Conservation (phyloP, 1,284 basidiomycete species). For the Sutorius eximius region DNA sequence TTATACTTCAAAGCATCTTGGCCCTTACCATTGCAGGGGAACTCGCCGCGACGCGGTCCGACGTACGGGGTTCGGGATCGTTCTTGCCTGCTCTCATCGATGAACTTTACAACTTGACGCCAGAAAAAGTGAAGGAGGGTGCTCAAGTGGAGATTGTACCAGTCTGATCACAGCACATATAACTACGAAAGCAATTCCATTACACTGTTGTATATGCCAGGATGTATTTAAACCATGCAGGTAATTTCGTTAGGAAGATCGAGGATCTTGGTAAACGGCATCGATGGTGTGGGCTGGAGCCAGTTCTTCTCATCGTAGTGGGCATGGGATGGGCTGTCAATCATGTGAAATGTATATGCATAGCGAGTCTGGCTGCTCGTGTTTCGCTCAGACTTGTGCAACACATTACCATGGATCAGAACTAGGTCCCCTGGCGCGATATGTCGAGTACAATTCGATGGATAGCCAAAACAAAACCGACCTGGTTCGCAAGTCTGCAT, state of each 20-base stretch:
- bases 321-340: slow-evolving; percentile 66
- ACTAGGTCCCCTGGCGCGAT: slow-evolving; percentile 70
- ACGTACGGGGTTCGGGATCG: slow-evolving; percentile 83
- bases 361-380: slow-evolving; percentile 72
- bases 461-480: slow-evolving; percentile 28
- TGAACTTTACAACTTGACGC: slow-evolving; percentile 65
- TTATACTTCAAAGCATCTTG: slow-evolving; percentile 56
- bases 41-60: slow-evolving; percentile 63
- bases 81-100: slow-evolving; percentile 89
- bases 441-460: not conserved
- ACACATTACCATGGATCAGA: slow-evolving; percentile 84
- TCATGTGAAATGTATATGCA: slow-evolving; percentile 95
- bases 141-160: slow-evolving; percentile 50
- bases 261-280: slow-evolving; percentile 81
- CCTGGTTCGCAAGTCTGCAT: slow-evolving; percentile 78
- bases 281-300: slow-evolving; percentile 80
- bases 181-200: not conserved
- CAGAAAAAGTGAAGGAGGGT: slow-evolving; percentile 48
- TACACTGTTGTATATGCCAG: not conserved
- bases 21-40: slow-evolving; percentile 86
- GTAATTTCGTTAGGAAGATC: slow-evolving; percentile 29
- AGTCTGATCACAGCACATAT: not conserved
- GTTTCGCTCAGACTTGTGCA: slow-evolving; percentile 88
- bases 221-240: not conserved
- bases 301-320: slow-evolving; percentile 80